phyloP scores from a whole-genome alignment of 495 filamentous ascomycete species.

The Thermothielavioides terrestris region DNA sequence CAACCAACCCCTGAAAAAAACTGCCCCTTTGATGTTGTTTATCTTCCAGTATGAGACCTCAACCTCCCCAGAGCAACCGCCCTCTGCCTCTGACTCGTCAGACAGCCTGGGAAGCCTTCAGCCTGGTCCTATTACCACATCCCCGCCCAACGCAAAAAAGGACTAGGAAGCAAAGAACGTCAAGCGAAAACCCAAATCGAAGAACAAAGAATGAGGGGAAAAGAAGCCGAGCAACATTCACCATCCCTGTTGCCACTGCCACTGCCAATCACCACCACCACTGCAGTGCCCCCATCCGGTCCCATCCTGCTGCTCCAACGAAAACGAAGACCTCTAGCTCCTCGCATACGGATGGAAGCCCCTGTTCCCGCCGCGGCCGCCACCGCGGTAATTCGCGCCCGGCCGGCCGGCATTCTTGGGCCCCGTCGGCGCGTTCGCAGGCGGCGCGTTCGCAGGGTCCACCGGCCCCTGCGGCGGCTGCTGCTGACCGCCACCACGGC shows the following conservation, averaged over 20 bases:
- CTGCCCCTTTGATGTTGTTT: neutral
- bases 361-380: slow-evolving; percentile 66
- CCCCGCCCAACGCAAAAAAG: no score
- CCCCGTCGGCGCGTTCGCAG: slow-evolving; percentile 89
- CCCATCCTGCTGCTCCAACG: neutral
- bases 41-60: neutral
- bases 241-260: no score
- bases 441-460: slow-evolving; percentile 54
- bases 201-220: no score
- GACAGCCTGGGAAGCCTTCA: no score
- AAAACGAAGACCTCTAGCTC: slow-evolving; percentile 10
- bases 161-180: no score
- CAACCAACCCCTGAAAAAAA: neutral
- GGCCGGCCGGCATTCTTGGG: slow-evolving; percentile 93
- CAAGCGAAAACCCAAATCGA: no score
- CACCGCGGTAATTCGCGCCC: slow-evolving; percentile 89
- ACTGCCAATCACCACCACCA: neutral
- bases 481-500: slow-evolving; percentile 21
- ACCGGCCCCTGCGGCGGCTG: slow-evolving; percentile 21
- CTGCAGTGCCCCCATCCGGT: neutral
- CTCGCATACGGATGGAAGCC: slow-evolving; percentile 74
- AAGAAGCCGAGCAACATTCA: no score
- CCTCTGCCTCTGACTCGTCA: neutral
- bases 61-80: neutral
- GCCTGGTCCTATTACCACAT: no score